Evolutionary conservation across 257 asterid species (phyloP), one percentile per base, ranked within the genome.

Genomic region (Verbena officinalis): DNA sequence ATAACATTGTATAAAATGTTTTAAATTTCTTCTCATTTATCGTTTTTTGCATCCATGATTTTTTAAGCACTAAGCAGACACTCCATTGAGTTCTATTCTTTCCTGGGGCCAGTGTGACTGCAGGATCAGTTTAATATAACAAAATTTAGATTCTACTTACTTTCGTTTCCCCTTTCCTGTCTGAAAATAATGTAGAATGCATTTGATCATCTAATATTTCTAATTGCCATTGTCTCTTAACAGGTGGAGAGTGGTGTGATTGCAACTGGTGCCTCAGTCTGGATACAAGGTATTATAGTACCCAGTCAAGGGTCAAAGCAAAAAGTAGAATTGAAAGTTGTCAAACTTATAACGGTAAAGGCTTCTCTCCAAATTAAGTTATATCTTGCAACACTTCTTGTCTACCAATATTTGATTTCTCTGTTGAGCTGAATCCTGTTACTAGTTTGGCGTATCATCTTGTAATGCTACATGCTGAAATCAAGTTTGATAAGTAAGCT

Each of bases 281-380:
- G 83, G 83, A 69, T 90, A 43, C 90, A 84, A 75, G 99, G 99
- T 56, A 77, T 77, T 46, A 40, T 90, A 16, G 95, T 88, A 50
- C 71, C 83, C 70, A 94, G 99, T 77, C 99, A 88, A 80, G 99
- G 99, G 53, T 74, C 96, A 62, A 94, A 94, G 83, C 96, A 94
- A 67, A 94, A 88, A 71, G 75, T 90, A 43, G 99, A 94, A 71
- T 51, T 94, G 84, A 86, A 84, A 81, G 96, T 90, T 68, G 93
- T 81, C 59, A 94, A 90, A 70, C 94, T 94, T 78, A 75, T 76
- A 59, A 34, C 77, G 97, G 99, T 94, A 88, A 80, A 30, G 13
- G 65, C 52, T 62, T 58, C 31, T 57, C 59, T 62, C 69, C 59
- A 38, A 30, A 13, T 62, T 48, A 61, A 17, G 13, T 39, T 17